Base-by-base conservation (phyloP, 352 stramenopile genomes). In the Phytophthora citrophthora region DNA sequence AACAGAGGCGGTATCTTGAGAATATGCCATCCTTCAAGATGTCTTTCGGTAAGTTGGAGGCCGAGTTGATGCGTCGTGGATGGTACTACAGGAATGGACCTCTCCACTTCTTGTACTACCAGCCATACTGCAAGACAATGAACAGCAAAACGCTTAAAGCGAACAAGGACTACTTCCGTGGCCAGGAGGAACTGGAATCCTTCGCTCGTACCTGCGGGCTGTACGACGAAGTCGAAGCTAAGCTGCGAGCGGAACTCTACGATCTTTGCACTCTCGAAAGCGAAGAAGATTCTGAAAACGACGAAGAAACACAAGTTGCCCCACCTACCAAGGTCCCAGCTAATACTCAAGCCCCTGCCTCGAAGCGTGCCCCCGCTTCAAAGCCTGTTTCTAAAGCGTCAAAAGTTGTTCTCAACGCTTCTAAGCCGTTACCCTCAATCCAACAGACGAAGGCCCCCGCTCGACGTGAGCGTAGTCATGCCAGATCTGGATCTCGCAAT, bases 71-170 rank as follows among this genome's bases (percentile, higher is more conserved):
- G 16, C 51, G 27, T 24, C 79, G 77, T 27, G 85, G 85, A 18
- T 94, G 85, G 85, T 90, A 77, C 62, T 94, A 83, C 83, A 85
- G 79, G 31, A 26, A 29, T 15, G 48, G 54, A 16, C 59, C 44
- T 15, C 66, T 77, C 7, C 72, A 72, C n/a, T 92, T 62, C 55
- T 64, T 64, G 5, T 94, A 90, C 63, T 91, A 75, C 55, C 68
- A 80, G 54, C 83, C 85, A 15, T 60, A 84, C 26, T 86, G 72
- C 50, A 60, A 76, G 50, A 60, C 40, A 16, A 83, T 73, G 32
- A 27, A 58, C 11, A 52, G 61, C 2, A 64, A 47, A 0, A 47
- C 69, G 15, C 62, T 90, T 5, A 44, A 53, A 3, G 12, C 48
- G 0, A 70, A 73, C 0, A 27, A 75, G 13, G 79, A 93, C 45